Evolutionary conservation across 2,329 filamentous ascomycete species (phyloP).

Genomic region (Grosmannia serpens): DNA sequence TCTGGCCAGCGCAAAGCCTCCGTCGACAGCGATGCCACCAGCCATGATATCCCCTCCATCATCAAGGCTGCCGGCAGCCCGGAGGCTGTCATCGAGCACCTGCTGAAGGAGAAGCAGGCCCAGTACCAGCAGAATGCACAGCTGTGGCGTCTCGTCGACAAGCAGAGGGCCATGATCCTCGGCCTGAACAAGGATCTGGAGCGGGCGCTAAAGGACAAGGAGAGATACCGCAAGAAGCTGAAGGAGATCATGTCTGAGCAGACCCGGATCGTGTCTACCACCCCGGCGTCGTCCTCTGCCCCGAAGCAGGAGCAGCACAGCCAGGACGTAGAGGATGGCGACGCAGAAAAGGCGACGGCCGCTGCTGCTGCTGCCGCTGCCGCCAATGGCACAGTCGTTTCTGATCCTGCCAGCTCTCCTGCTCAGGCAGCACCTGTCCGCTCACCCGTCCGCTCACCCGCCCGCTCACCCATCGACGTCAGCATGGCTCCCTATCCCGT

Average conservation of each 20-base stretch:
- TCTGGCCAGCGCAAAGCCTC: slow-evolving; percentile 46
- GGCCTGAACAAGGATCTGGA: slow-evolving; percentile 93
- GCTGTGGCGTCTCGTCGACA: slow-evolving; percentile 90
- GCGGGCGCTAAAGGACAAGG: slow-evolving; percentile 83
- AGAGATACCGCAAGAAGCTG: slow-evolving; percentile 80
- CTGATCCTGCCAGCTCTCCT: slow-evolving; percentile 1
- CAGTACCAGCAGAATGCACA: slow-evolving; percentile 83
- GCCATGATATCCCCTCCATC: slow-evolving; percentile 66
- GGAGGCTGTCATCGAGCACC: slow-evolving; percentile 76
- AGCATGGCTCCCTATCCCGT: slow-evolving; percentile 52
- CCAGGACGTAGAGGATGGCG: not conserved
- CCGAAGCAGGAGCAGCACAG: not conserved
- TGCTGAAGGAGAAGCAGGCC: slow-evolving; percentile 85
- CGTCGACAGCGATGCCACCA: slow-evolving; percentile 39
- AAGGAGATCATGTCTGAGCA: slow-evolving; percentile 53
- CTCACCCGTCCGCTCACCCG: slow-evolving; percentile 30
- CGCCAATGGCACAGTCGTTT: no score
- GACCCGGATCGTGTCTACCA: not conserved
- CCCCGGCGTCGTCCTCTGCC: not conserved
- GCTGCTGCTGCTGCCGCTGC: not conserved
- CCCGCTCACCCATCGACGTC: slow-evolving; percentile 42
- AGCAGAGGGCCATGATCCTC: slow-evolving; percentile 86
- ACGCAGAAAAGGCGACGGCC: not conserved
- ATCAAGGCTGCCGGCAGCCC: slow-evolving; percentile 78
- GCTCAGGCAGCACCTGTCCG: not conserved